These are phyloP conservation scores for Phytopythium chamaehyphon DNA, from an alignment of 352 stramenopile genomes.

Conservation along the genomic window DNA sequence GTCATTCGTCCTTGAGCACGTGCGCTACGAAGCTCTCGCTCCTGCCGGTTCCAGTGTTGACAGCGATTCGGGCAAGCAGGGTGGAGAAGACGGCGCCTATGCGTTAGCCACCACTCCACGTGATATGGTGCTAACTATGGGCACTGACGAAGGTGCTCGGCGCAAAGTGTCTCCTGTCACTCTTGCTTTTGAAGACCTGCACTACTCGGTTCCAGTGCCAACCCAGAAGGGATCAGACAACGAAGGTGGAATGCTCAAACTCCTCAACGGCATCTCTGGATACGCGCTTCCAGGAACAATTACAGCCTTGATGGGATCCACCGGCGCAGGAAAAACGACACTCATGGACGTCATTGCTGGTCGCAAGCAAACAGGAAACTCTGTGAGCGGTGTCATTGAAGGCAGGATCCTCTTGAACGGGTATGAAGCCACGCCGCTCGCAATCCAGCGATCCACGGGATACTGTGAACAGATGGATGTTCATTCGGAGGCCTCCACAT, in stretches of 20 bases:
- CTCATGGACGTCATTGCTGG: constrained; percentile 89
- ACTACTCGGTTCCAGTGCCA: constrained; percentile 2
- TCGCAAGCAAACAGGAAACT: constrained; percentile 39
- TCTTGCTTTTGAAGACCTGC: not conserved
- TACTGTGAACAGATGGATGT: constrained; percentile 81
- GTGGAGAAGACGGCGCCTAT: not conserved
- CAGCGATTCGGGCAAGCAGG: not conserved
- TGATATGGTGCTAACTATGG: not conserved
- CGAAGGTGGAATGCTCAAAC: constrained; percentile 2
- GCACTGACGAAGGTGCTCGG: too few species aligned
- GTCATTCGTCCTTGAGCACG: constrained; percentile 20
- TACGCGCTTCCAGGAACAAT: constrained; percentile 61
- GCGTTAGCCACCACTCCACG: not conserved
- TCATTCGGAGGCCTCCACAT: constrained; percentile 78
- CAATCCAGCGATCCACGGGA: constrained; percentile 23
- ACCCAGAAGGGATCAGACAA: not conserved
- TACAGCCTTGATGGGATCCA: constrained; percentile 83
- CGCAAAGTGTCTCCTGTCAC: not conserved
- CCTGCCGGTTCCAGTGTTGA: not conserved
- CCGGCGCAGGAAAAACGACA: constrained; percentile 70
- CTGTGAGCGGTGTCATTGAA: constrained; percentile 1
- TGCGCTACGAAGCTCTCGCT: constrained; percentile 14
- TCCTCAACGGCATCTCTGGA: constrained; percentile 63
- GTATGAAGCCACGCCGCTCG: constrained; percentile 11
- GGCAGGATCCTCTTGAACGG: constrained; percentile 28